Conservation (phyloP, 305 asterid species). For the Fraxinus latifolia region DNA sequence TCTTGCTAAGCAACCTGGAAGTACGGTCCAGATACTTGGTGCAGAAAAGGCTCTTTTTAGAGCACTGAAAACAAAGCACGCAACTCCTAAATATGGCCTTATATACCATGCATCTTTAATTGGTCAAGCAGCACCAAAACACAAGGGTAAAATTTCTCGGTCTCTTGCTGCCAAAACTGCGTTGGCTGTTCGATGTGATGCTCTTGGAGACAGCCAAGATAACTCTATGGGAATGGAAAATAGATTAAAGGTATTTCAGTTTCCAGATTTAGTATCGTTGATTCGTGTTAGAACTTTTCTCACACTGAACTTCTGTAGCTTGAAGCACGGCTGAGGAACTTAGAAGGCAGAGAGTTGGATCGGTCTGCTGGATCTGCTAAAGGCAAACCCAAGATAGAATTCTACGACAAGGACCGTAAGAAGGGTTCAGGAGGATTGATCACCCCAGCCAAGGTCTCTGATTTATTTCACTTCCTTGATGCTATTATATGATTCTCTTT, state of each 20-base stretch:
- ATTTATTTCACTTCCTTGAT: neutral
- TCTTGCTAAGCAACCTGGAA: constrained; percentile 97
- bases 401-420: constrained; percentile 76
- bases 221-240: constrained; percentile 25
- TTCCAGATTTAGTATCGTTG: neutral
- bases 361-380: constrained; percentile 85
- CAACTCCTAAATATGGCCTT: no score
- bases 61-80: constrained; percentile 73
- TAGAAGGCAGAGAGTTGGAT: constrained; percentile 56
- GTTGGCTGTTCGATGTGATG: constrained; percentile 79
- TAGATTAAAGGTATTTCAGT: constrained; percentile 60
- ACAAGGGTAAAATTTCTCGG: no score
- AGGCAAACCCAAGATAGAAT: constrained; percentile 84
- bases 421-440: constrained; percentile 74
- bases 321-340: constrained; percentile 73
- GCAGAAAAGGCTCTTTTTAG: constrained; percentile 94
- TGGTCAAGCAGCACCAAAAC: no score
- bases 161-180: constrained; percentile 93
- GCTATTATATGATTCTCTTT: neutral
- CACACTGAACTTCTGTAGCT: constrained; percentile 40
- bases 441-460: constrained; percentile 72
- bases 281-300: neutral
- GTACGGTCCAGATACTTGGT: constrained; percentile 95
- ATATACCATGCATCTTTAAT: no score
- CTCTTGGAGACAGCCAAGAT: constrained; percentile 76